Evolutionary conservation across 257 asterid species (phyloP), one percentile per base, ranked within the genome.

Genomic region (Eucommia ulmoides): DNA sequence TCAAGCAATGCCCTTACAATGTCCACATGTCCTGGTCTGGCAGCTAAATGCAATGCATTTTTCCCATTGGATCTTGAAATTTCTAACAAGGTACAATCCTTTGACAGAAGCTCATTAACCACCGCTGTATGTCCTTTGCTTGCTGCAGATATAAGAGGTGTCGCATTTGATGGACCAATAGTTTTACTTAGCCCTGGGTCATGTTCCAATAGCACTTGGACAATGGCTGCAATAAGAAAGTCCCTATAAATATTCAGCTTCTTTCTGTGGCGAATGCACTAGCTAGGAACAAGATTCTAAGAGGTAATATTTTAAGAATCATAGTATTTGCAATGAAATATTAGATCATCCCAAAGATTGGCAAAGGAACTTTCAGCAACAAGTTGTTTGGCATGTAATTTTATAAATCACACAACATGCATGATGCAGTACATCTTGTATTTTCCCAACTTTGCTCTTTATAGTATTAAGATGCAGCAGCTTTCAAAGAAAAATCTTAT

Each of bases 131-230:
- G 82, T 10, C 82, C 82, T 62, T 66, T 65, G 23, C 79, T 54
- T 24, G 82, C 82, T 9, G 82, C 76, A 18, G 82, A 71, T 68
- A 75, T 54, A 24, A 75, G 76, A 65, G 82, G 79, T 23, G 82
- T 71, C 23, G 82, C 82, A 60, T 75, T 65, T 47, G 82, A 68
- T 23, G 78, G 82, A 22, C 82, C 76, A 0, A 68, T 56, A 6
- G 79, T 75, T 53, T 72, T 75, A 21, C 68, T 75, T 23, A 72
- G 25, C 3, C 66, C 57, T 1, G 79, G 74, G 57, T 72, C 76
- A 49, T 75, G 79, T 20, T 67, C 76, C 64, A 75, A 53, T 53
- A 75, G 62, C 62, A 75, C 76, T 61, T 75, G 71, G 35, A 75
- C 82, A 45, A 75, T 75, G 41, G 56, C 82, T 75, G 41, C 64